Conservation (phyloP, 257 asterid species). For the Orobanche coerulescens region DNA sequence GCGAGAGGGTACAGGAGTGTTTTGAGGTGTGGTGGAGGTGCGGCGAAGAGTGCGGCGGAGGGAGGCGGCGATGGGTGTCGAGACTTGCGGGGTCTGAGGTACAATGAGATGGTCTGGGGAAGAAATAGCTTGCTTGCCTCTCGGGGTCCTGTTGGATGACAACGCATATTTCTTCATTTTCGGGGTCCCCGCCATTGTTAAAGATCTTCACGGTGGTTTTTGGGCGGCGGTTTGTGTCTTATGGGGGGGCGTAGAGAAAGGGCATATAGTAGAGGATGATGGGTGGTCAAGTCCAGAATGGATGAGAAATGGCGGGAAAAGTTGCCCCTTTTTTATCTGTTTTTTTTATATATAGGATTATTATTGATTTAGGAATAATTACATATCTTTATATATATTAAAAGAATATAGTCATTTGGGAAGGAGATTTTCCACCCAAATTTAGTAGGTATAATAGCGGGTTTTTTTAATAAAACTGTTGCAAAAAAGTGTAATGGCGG, state of each 20-base stretch:
- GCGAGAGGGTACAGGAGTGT: background rate
- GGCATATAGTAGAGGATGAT: background rate
- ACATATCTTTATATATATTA: too few species aligned
- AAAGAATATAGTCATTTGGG: too few species aligned
- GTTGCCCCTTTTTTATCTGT: background rate
- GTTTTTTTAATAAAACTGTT: too few species aligned
- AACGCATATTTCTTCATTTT: conserved; percentile 31
- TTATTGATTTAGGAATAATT: too few species aligned
- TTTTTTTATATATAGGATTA: background rate
- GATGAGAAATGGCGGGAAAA: conserved; percentile 27
- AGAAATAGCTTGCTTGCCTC: conserved; percentile 22
- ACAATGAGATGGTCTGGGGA: conserved; percentile 24
- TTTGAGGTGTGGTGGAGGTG: conserved; percentile 26
- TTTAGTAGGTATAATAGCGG: too few species aligned
- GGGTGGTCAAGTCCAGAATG: background rate
- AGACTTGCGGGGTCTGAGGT: conserved; percentile 51
- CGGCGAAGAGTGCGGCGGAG: conserved; percentile 67
- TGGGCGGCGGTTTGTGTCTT: conserved; percentile 5
- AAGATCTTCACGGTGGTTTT: conserved; percentile 1
- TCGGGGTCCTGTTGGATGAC: conserved; percentile 28
- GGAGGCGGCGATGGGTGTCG: conserved; percentile 26
- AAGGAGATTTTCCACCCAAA: too few species aligned
- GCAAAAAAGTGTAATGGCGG: too few species aligned
- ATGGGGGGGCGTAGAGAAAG: background rate
- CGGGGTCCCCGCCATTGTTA: conserved; percentile 49